These are phyloP conservation scores for Fusarium nurragi DNA, from an alignment of 2,329 filamentous ascomycete species.

Conservation along the genomic window DNA sequence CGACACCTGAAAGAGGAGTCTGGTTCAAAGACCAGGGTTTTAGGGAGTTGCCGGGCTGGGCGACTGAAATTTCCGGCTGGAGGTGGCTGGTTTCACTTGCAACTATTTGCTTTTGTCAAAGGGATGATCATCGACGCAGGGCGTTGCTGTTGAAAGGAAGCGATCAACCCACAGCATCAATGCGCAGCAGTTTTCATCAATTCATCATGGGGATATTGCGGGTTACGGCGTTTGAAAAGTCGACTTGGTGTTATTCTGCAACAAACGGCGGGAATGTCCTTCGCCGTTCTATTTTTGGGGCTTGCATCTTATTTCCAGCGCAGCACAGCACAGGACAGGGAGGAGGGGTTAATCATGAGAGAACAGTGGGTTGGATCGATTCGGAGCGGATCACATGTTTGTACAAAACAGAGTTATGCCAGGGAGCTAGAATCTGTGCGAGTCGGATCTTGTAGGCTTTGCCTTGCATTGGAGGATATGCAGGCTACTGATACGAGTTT, in stretches of 20 bases:
- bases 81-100: conserved; percentile 4
- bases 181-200: conserved; percentile 36
- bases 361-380: conserved; percentile 2
- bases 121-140: neutral
- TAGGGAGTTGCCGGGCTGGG: conserved; percentile 13
- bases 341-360: conserved; percentile 13
- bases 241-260: conserved; percentile 35
- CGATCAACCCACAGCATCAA: conserved; percentile 15
- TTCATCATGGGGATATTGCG: conserved; percentile 34
- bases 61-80: conserved; percentile 3
- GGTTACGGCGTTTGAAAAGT: conserved; percentile 41
- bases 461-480: conserved; percentile 11
- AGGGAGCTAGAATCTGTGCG: neutral
- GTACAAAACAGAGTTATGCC: conserved; percentile 17
- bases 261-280: conserved; percentile 25
- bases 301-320: conserved; percentile 35
- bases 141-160: conserved; percentile 8
- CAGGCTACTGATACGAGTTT: conserved; percentile 13
- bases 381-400: neutral
- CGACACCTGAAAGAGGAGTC: conserved; percentile 22
- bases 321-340: neutral
- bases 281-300: conserved; percentile 23
- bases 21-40: conserved; percentile 34
- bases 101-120: conserved; percentile 16
- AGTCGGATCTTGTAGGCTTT: conserved; percentile 15